Evolutionary conservation across 176 grass and related monocot species (phyloP).

Genomic region (Poa pratensis): DNA sequence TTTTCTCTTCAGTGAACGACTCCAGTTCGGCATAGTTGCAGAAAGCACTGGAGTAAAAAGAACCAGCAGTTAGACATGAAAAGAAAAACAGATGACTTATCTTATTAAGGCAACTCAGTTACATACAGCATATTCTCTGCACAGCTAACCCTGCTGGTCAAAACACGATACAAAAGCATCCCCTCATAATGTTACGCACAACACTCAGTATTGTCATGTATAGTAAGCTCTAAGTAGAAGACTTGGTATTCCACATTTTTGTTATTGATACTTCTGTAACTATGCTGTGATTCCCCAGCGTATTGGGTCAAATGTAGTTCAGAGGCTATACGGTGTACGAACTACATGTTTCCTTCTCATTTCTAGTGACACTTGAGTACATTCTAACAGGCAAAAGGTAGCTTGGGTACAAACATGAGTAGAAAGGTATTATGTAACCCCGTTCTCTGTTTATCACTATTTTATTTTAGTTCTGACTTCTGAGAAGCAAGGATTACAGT

Average conservation of each 20-base stretch:
- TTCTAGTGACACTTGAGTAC: conserved; percentile 4
- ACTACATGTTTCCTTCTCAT: background rate
- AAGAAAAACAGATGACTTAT: conserved; percentile 1
- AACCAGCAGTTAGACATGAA: conserved; percentile 36
- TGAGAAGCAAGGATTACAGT: background rate
- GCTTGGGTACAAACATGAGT: conserved; percentile 2
- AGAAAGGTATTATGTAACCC: background rate
- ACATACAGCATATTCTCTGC: background rate
- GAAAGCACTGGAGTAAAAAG: conserved; percentile 77
- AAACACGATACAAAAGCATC: background rate
- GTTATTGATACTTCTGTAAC: background rate
- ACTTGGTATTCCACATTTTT: background rate
- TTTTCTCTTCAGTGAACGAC: conserved; percentile 97
- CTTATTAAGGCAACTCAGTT: conserved; percentile 30
- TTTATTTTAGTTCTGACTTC: conserved; percentile 12
- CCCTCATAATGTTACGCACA: background rate
- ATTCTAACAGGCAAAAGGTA: background rate
- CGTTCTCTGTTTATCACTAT: background rate
- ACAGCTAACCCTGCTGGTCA: background rate
- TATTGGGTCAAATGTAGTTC: conserved; percentile 16
- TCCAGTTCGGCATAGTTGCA: conserved; percentile 96
- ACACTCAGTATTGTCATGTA: background rate
- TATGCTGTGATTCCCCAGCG: background rate
- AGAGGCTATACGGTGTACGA: background rate
- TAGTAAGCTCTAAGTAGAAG: conserved; percentile 5